Evolutionary conservation across 2,329 filamentous ascomycete species (phyloP), one percentile per base, ranked within the genome.

Genomic region (Aspergillus sp.): DNA sequence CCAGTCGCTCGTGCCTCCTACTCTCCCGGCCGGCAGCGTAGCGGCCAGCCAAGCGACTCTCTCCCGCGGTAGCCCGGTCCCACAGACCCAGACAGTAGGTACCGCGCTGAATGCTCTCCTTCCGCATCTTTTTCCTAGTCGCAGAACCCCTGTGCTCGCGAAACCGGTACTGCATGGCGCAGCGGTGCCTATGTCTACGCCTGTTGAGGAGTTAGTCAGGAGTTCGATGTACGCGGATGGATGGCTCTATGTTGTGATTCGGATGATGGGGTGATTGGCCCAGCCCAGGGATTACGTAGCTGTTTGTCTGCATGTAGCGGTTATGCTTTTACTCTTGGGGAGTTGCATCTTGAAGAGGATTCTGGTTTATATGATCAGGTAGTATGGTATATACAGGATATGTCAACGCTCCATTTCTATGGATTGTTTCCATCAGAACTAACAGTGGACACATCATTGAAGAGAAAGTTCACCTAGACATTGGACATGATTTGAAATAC

Each of bases 161-260:
- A 88, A 90, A 59, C 90, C 90, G 2, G 84, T 98, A 6, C 77
- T 98, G 68, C 95, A 99, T 78, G 95, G 95, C 1, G 91, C 88
- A 1, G 84, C 87, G 0, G 85, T 96, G 59, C 94, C 95, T 1
- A 90, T 98, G 79, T 78, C 81, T 60, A 90, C 92, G 1, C 88
- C 88, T 24, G 76, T 99, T 18, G 90, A 92, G 70, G 94, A 97
- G 51, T 74, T 99, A 59, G 90, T 95, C 77, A 84, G 87, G 58
- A 89, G 90, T 69, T 90, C 90, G 4, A 87, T 91, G 1, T 98
- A 97, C 80, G 87, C 92, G 0, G 95, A 99, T 77, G 95, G 95
- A 0, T 99, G 93, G 89, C 75, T 96, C 26, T 91, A 92, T 74
- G 77, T 97, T 47, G 90, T 92, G 55, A 85, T 97, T 5, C 83